Conservation (phyloP, 1,284 basidiomycete genomes). For the Exobasidium cylindrosporum region DNA sequence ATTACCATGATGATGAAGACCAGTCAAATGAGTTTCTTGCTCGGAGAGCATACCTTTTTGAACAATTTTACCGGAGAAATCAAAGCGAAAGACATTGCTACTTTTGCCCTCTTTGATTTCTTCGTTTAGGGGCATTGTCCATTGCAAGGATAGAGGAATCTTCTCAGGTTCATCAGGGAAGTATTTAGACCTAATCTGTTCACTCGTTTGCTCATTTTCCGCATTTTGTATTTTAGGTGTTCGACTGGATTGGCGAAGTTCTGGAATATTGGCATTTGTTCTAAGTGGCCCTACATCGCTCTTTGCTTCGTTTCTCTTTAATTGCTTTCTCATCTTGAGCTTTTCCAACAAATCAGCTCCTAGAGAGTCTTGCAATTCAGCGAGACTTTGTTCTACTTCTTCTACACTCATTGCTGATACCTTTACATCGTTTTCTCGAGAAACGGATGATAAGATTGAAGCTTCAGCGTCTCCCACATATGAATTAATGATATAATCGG, state of each 20-base stretch:
- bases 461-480: conserved; percentile 19
- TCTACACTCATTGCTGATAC: conserved; percentile 39
- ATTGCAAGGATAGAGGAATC: conserved; percentile 34
- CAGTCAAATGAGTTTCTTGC: conserved; percentile 48
- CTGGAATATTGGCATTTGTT: not conserved
- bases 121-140: conserved; percentile 30
- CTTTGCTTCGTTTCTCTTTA: conserved; percentile 9
- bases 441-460: conserved; percentile 28
- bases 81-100: conserved; percentile 32
- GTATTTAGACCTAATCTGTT: conserved; percentile 69
- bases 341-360: conserved; percentile 41
- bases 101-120: not conserved
- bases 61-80: conserved; percentile 35
- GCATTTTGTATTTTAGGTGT: not conserved
- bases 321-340: conserved; percentile 26
- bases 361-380: conserved; percentile 39
- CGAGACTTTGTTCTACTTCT: conserved; percentile 37
- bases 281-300: conserved; percentile 9
- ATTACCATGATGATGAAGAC: conserved; percentile 77
- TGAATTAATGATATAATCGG: not conserved
- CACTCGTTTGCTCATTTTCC: conserved; percentile 3
- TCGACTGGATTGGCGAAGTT: not conserved
- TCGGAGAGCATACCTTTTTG: not conserved
- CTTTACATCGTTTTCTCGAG: conserved; percentile 40
- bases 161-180: conserved; percentile 66